Evolutionary conservation across 225 moss, liverwort and hornwort genomes (phyloP).

Genomic region (Bryum argenteum): DNA sequence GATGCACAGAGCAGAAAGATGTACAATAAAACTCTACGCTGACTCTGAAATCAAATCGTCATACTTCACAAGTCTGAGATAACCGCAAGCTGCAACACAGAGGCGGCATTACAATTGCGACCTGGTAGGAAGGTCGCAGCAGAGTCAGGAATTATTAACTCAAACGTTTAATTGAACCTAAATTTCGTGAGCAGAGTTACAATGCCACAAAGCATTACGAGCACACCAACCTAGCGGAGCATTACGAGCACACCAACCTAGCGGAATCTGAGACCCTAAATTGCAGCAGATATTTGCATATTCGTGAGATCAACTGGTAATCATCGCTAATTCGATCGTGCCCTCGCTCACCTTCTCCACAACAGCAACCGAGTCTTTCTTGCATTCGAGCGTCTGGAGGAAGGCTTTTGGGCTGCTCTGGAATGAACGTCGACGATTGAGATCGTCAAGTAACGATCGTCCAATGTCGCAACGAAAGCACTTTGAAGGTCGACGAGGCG

Average conservation of each 20-base stretch:
- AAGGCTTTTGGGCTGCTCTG: background rate
- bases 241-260: background rate
- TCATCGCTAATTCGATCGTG: background rate
- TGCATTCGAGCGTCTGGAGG: background rate
- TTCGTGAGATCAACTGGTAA: background rate
- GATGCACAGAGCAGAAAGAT: no score
- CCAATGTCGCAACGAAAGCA: background rate
- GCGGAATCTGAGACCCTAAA: background rate
- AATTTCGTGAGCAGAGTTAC: background rate
- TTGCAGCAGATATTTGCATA: background rate
- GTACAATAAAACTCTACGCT: no score
- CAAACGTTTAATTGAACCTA: background rate
- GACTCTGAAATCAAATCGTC: no score
- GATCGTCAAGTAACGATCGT: conserved; percentile 4
- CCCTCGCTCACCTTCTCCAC: background rate
- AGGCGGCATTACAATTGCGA: no score
- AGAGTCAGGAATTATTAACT: no score
- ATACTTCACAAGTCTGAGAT: no score
- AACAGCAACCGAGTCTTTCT: background rate
- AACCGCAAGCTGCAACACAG: no score
- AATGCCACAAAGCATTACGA: background rate
- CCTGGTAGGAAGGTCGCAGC: no score
- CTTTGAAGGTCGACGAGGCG: background rate
- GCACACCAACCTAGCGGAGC: no score
- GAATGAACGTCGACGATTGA: background rate